Base-by-base conservation (phyloP, 148 eudicot species). In the Oxyria digyna region DNA sequence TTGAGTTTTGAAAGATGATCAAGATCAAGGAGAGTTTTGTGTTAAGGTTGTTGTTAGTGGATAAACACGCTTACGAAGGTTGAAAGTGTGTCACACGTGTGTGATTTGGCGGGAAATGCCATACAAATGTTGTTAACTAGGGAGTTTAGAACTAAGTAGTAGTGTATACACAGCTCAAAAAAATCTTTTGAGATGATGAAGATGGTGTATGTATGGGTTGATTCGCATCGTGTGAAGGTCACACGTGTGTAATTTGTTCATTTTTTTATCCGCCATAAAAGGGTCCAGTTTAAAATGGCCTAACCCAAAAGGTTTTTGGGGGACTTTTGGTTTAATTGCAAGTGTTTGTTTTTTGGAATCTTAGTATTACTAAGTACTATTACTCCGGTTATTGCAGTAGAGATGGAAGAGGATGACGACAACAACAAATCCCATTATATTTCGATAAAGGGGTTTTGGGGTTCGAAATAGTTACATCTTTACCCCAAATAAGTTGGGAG, bases 171-270 rank as follows among this genome's bases (percentile, higher is more conserved):
- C 65, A 59, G 6, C 65, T 59, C 65, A 59, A 59, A 49, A 55
- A 29, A 38, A 31, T 59, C 20, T 59, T 59, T 31, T 31, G 20
- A 59, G 65, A 4, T 4, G 64, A 29, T 14, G 37, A 4, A 1
- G 64, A 29, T 14, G 37, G 29, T 57, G 64, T 3, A 15, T 57
- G 64, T 29, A 29, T 57, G 35, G n/a, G 2, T 31, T 27, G 38
- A 67, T 67, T 37, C 14, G n/a, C 11, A 67, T 4, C 49, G 69
- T 67, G 69, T 67, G 69, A 67, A 5, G 69, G 69, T 67, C 69
- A 67, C 69, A 67, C 69, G 48, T 41, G 49, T 66, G 69, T 67
- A 41, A 41, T 67, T 40, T 18, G 11, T 14, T 41, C 7, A 24
- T 32, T 6, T 18, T 33, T 37, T 65, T 1, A 9, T 54, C 3